Base-by-base conservation (phyloP, 2,329 filamentous ascomycete genomes). In the Xylariaceae sp. region DNA sequence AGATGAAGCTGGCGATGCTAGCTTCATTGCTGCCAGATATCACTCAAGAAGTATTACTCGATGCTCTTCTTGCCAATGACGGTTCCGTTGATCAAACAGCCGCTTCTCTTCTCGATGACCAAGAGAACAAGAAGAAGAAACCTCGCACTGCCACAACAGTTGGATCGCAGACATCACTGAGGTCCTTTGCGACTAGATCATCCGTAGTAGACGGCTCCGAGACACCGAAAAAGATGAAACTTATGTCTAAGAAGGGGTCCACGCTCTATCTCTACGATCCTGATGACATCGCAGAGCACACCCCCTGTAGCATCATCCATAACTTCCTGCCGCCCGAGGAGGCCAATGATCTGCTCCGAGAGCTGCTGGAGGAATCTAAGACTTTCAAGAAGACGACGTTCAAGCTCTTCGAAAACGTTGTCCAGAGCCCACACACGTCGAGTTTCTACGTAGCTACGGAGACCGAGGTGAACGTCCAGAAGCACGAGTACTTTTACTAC, bases 291-390 rank as follows among this genome's bases (percentile, higher is more conserved):
- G 88, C 90, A 53, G 80, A 83, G 23, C 83, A 96, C 70, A 96
- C 93, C 0, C 92, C 94, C 1, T 97, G 92, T 74, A 92, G 90
- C 9, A 89, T 97, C 65, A 86, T 97, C 57, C 92, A 96, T 74
- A 94, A 96, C 69, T 97, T 97, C 67, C 78, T 99, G 0, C 86
- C 90, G 0, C 35, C 79, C 0, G 78, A 86, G 1, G 80, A 89
- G 60, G 93, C 94, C 45, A 88, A 91, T 64, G 79, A 81, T 0
- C 78, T 99, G 10, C 78, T 97, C 0, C 72, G 74, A 37, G 92
- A 97, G 71, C 80, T 97, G 44, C 75, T 97, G 0, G 75, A 81
- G 1, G 91, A 97, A 74, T 81, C 88, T 0, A 77, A 82, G 18
- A 83, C 87, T 0, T 96, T 92, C 70, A 79, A 86, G 53, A 84